These are phyloP conservation scores for Aspergillus intermedius DNA, from an alignment of 2,329 filamentous ascomycete species.

Conservation along the genomic window DNA sequence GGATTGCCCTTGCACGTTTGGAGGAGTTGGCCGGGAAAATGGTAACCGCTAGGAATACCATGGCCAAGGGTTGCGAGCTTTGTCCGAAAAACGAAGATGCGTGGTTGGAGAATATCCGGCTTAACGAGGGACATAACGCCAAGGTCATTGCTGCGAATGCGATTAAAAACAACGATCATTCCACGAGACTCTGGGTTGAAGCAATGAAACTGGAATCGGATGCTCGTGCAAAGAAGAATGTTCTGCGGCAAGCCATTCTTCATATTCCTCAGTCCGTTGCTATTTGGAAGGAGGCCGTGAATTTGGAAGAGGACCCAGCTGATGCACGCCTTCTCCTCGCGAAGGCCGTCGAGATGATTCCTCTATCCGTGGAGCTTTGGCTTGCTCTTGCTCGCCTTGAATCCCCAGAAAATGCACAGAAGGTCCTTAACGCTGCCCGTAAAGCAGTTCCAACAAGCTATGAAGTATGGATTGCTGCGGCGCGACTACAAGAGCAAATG, in stretches of 20 bases:
- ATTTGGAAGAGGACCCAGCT: conserved; percentile 81
- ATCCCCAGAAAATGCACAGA: conserved; percentile 83
- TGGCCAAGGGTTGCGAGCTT: conserved; percentile 78
- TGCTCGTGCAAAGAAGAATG: conserved; percentile 78
- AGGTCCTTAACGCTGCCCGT: conserved; percentile 89
- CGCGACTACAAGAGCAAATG: conserved; percentile 81
- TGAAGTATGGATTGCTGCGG: conserved; percentile 95
- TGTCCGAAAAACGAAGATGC: conserved; percentile 92
- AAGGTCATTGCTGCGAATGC: conserved; percentile 93
- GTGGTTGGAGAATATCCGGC: conserved; percentile 90
- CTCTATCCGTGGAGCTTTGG: conserved; percentile 90
- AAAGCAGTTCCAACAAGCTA: conserved; percentile 89
- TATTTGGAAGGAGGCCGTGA: conserved; percentile 97
- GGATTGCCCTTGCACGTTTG: conserved; percentile 87
- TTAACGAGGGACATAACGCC: conserved; percentile 87
- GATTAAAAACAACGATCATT: conserved; percentile 83
- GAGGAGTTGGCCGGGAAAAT: conserved; percentile 91
- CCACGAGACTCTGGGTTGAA: conserved; percentile 86
- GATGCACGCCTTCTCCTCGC: conserved; percentile 84
- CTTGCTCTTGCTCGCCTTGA: conserved; percentile 86
- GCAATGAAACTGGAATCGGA: conserved; percentile 89
- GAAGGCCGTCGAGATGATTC: conserved; percentile 93
- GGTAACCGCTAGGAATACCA: conserved; percentile 80
- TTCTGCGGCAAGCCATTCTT: conserved; percentile 83
- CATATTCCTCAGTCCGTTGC: conserved; percentile 90